Evolutionary conservation across 345 rosid genomes (phyloP).

Genomic region (Gossypium stocksii): DNA sequence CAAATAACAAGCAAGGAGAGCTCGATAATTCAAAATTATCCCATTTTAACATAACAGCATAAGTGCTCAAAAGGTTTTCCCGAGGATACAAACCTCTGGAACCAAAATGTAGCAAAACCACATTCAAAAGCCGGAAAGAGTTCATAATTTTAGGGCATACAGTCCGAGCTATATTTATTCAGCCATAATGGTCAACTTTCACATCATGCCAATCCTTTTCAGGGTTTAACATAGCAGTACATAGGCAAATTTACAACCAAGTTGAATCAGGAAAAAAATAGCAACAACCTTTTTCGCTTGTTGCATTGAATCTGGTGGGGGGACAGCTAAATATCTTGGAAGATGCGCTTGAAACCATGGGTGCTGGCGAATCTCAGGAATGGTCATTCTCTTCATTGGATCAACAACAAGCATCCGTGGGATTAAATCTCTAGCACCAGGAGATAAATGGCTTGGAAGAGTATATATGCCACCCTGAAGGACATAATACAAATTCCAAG

Average conservation of each 20-base stretch:
- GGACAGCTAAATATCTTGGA: constrained; percentile 81
- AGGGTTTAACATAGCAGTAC: neutral
- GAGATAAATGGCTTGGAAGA: constrained; percentile 88
- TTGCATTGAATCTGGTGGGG: constrained; percentile 73
- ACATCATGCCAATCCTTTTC: neutral
- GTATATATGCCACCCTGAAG: constrained; percentile 82
- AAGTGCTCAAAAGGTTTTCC: neutral
- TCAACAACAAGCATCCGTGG: constrained; percentile 94
- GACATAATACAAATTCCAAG: neutral
- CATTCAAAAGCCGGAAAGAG: neutral
- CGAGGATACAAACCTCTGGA: neutral
- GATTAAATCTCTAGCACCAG: constrained; percentile 83
- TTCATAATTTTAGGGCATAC: neutral
- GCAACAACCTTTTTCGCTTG: constrained; percentile 69
- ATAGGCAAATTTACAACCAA: neutral
- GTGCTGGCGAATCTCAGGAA: constrained; percentile 87
- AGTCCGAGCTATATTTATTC: neutral
- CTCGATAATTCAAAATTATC: neutral
- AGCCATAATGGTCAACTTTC: neutral
- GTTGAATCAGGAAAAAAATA: neutral
- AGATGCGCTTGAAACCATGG: constrained; percentile 85
- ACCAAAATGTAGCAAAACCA: neutral
- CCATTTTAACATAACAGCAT: neutral
- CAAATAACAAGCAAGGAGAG: neutral
- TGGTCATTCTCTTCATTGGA: constrained; percentile 80